Conservation (phyloP, 345 rosid genomes). For the Pelargonium nanum region DNA sequence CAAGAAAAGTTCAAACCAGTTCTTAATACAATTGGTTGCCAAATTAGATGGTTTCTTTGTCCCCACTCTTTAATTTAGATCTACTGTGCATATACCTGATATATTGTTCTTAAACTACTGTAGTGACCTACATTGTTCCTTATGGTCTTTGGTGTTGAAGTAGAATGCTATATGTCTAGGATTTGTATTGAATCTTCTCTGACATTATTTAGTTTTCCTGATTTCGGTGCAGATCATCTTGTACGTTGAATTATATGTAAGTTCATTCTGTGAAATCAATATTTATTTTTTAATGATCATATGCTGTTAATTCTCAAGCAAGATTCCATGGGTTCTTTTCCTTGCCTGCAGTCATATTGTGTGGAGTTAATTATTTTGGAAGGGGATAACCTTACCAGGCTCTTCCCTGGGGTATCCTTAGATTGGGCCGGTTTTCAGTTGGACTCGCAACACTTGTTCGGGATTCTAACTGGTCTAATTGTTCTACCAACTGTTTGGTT, state of each 20-base stretch:
- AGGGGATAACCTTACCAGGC: conserved; percentile 77
- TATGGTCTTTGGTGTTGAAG: background rate
- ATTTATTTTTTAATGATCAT: background rate
- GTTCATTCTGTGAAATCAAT: conserved; percentile 15
- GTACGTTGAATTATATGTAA: conserved; percentile 76
- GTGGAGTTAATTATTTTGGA: conserved; percentile 86
- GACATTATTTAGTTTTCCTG: conserved; percentile 16
- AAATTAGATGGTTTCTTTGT: too few species aligned
- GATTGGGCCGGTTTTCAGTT: conserved; percentile 44
- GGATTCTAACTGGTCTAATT: conserved; percentile 54
- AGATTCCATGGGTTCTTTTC: conserved; percentile 9
- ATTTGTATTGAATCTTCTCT: conserved; percentile 9
- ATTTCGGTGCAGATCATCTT: conserved; percentile 53
- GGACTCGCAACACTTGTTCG: conserved; percentile 71
- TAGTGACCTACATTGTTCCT: background rate
- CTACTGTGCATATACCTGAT: background rate
- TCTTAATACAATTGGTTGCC: background rate
- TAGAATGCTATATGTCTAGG: background rate
- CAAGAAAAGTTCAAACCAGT: background rate
- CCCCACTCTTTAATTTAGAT: background rate
- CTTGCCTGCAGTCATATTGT: conserved; percentile 59
- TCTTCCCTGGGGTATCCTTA: conserved; percentile 72
- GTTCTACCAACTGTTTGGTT: conserved; percentile 86
- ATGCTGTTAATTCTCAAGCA: conserved; percentile 8
- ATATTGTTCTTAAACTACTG: background rate